Conservation (phyloP, 345 rosid genomes). For the Hibiscus mutabilis region DNA sequence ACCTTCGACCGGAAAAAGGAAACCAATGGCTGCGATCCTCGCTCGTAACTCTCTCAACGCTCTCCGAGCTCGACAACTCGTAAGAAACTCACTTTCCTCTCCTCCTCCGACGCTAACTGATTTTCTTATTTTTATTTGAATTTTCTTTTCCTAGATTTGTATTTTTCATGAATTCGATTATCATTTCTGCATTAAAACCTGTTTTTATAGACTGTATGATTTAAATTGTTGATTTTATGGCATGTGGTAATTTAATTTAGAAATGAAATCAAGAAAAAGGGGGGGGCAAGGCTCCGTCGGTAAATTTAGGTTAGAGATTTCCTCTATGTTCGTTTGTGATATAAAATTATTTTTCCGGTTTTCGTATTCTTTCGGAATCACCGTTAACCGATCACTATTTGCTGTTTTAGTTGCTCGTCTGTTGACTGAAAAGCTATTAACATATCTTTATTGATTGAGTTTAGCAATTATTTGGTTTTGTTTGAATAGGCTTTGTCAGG, state of each 20-base stretch:
- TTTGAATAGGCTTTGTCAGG: slow-evolving; percentile 46
- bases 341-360: background rate
- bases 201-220: background rate
- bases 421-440: too few species aligned
- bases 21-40: slow-evolving; percentile 59
- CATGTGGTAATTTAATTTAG: background rate
- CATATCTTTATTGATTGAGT: background rate
- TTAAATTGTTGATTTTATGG: background rate
- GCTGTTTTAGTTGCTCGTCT: too few species aligned
- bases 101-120: background rate
- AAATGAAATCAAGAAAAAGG: background rate
- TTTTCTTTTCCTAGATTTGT: background rate
- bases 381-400: background rate
- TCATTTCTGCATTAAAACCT: background rate
- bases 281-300: background rate
- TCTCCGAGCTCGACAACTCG: slow-evolving; percentile 33
- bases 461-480: background rate
- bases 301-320: background rate
- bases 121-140: background rate
- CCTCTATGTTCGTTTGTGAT: background rate
- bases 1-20: background rate
- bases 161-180: background rate
- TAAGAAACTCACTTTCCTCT: background rate
- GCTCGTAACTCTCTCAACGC: slow-evolving; percentile 77
- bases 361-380: background rate